These are phyloP conservation scores for Naegleria lovaniensis DNA, from an alignment of 208 protist species.

Conservation along the genomic window DNA sequence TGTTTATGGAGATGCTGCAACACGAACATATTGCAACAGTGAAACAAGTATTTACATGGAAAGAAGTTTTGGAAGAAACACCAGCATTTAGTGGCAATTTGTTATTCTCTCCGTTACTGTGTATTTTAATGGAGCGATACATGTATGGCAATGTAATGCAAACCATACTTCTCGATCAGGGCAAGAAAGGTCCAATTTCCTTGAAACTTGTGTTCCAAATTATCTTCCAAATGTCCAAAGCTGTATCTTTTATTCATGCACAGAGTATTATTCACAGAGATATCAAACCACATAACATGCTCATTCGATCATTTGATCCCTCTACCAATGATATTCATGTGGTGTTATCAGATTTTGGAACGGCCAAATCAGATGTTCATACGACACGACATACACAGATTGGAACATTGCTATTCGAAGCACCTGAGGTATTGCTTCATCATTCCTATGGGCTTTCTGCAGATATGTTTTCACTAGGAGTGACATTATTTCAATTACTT, in stretches of 20 bases:
- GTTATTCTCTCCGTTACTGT: neutral
- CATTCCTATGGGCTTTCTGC: neutral
- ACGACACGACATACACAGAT: neutral
- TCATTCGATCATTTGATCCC: neutral
- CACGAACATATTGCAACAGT: neutral
- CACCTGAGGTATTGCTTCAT: neutral
- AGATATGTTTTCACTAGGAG: neutral
- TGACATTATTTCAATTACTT: constrained; percentile 6
- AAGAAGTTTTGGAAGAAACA: no score
- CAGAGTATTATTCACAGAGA: constrained; percentile 34
- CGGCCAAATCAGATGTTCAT: neutral
- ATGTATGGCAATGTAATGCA: neutral
- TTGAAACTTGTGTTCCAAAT: neutral
- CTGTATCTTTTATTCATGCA: neutral
- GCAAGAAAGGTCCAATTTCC: neutral
- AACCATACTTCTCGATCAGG: neutral
- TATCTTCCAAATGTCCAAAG: neutral
- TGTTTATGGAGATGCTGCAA: neutral
- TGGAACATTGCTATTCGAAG: neutral
- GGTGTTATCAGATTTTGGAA: neutral
- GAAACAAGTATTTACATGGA: neutral
- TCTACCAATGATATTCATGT: neutral
- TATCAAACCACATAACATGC: constrained; percentile 36
- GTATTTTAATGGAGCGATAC: neutral
- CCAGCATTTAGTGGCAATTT: neutral